These are phyloP conservation scores for Emmonsia crescens DNA, from an alignment of 2,329 filamentous ascomycete species.

Conservation along the genomic window DNA sequence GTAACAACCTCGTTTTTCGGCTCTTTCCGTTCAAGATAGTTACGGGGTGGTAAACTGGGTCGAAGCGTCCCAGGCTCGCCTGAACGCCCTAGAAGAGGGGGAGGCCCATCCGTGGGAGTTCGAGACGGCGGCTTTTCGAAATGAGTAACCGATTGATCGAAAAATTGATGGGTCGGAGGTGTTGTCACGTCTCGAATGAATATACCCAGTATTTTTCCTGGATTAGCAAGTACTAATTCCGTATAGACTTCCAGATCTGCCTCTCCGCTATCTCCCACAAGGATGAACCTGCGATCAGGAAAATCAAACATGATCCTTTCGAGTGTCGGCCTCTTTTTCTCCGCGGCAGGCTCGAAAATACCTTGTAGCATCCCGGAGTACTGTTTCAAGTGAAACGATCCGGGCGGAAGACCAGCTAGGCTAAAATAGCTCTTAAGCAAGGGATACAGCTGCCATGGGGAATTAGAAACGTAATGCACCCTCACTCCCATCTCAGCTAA, in stretches of 20 bases:
- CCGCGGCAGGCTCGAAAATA: constrained; percentile 93
- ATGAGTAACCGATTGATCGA: constrained; percentile 51
- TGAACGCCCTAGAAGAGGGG: constrained; percentile 15
- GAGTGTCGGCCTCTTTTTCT: constrained; percentile 80
- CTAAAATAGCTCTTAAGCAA: constrained; percentile 78
- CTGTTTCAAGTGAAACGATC: constrained; percentile 90
- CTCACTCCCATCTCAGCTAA: constrained; percentile 71
- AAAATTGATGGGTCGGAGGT: constrained; percentile 60
- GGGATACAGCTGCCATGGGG: constrained; percentile 94
- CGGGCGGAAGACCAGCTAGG: constrained; percentile 65
- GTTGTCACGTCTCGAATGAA: constrained; percentile 97
- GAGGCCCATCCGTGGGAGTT: constrained; percentile 19
- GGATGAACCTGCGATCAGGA: constrained; percentile 74
- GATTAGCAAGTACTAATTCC: constrained; percentile 75
- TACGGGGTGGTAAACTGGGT: constrained; percentile 32
- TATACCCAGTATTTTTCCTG: constrained; percentile 69
- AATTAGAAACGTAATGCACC: constrained; percentile 98
- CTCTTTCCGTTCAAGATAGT: constrained; percentile 15
- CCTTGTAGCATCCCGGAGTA: constrained; percentile 96
- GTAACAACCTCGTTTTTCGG: constrained; percentile 10
- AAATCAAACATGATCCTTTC: constrained; percentile 83
- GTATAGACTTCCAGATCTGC: constrained; percentile 96
- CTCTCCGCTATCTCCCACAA: constrained; percentile 93
- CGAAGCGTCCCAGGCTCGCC: constrained; percentile 26
- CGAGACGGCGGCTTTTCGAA: constrained; percentile 17